Percentiles rank a stretch among this genome's conserved stretches.
Evolutionary conservation across 2,329 filamentous ascomycete genomes (phyloP).

Genomic region (Coniochaeta sp.): DNA sequence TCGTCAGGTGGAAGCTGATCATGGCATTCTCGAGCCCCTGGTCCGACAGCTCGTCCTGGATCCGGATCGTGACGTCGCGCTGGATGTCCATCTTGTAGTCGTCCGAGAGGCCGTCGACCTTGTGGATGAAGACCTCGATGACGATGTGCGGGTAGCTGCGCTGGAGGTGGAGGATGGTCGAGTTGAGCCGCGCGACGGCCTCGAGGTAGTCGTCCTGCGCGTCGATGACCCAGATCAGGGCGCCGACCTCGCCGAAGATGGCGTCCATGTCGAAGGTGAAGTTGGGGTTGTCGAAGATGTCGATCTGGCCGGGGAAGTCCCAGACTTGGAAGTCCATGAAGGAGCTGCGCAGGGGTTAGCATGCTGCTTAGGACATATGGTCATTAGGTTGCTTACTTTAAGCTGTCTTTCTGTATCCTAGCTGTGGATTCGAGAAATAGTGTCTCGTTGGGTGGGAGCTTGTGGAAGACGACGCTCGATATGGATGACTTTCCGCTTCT

Average conservation of each 20-base stretch:
- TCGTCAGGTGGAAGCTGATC: constrained; percentile 91
- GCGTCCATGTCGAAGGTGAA: constrained; percentile 89
- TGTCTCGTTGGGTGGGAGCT: constrained; percentile 91
- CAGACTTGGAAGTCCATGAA: constrained; percentile 99
- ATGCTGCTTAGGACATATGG: not conserved
- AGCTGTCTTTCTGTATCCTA: constrained; percentile 86
- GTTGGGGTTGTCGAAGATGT: constrained; percentile 76
- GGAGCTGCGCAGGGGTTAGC: constrained; percentile 50
- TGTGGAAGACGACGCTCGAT: constrained; percentile 98
- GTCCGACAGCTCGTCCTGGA: constrained; percentile 92
- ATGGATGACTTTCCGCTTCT: constrained; percentile 99
- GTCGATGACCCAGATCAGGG: constrained; percentile 97
- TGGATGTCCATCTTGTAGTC: constrained; percentile 96
- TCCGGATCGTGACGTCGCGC: constrained; percentile 91
- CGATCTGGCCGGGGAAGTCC: constrained; percentile 93
- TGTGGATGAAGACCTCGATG: constrained; percentile 98
- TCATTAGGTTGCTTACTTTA: constrained; percentile 62
- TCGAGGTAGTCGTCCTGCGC: constrained; percentile 97
- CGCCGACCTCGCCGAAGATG: constrained; percentile 90
- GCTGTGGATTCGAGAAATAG: constrained; percentile 93
- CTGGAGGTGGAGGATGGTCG: constrained; percentile 83
- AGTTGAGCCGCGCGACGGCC: constrained; percentile 77
- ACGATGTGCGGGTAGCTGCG: constrained; percentile 88
- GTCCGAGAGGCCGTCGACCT: constrained; percentile 94
- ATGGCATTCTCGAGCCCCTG: constrained; percentile 88